Evolutionary conservation across 2,329 filamentous ascomycete genomes (phyloP).

Genomic region (Arthrobotrys iridis): DNA sequence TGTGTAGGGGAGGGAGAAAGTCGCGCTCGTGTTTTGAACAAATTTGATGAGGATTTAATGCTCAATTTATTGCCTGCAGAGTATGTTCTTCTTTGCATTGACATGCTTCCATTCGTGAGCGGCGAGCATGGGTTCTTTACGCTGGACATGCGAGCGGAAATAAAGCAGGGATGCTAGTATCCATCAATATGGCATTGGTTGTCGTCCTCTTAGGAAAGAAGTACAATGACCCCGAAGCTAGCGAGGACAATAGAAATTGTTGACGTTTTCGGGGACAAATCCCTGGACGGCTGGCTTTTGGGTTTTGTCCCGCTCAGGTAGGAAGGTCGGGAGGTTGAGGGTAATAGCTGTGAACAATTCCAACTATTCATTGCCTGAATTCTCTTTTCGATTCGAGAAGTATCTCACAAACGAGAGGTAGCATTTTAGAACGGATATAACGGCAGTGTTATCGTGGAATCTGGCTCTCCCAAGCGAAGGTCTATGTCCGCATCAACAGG

Average conservation of each 20-base stretch:
- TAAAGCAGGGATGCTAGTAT: slow-evolving; percentile 42
- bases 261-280: slow-evolving; percentile 40
- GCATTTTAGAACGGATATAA: slow-evolving; percentile 27
- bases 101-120: slow-evolving; percentile 26
- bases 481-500: slow-evolving; percentile 14
- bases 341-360: not conserved
- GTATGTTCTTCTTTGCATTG: slow-evolving; percentile 24
- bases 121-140: slow-evolving; percentile 34
- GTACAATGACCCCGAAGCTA: slow-evolving; percentile 46
- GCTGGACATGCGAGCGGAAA: slow-evolving; percentile 53
- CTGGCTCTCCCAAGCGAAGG: slow-evolving; percentile 34
- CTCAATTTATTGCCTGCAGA: slow-evolving; percentile 2
- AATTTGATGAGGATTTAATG: slow-evolving; percentile 3
- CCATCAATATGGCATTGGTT: slow-evolving; percentile 24
- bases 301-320: slow-evolving; percentile 14
- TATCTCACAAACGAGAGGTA: slow-evolving; percentile 13
- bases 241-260: slow-evolving; percentile 52
- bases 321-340: slow-evolving; percentile 21
- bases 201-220: slow-evolving; percentile 31
- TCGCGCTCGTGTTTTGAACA: slow-evolving; percentile 20
- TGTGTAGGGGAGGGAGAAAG: slow-evolving; percentile 26
- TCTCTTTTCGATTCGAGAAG: not conserved
- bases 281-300: slow-evolving; percentile 47
- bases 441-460: slow-evolving; percentile 36
- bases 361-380: not conserved